Percentiles rank a stretch among this genome's conserved stretches.
Conservation (phyloP, 2,329 filamentous ascomycete species). For the Aspergillus nomiae region DNA sequence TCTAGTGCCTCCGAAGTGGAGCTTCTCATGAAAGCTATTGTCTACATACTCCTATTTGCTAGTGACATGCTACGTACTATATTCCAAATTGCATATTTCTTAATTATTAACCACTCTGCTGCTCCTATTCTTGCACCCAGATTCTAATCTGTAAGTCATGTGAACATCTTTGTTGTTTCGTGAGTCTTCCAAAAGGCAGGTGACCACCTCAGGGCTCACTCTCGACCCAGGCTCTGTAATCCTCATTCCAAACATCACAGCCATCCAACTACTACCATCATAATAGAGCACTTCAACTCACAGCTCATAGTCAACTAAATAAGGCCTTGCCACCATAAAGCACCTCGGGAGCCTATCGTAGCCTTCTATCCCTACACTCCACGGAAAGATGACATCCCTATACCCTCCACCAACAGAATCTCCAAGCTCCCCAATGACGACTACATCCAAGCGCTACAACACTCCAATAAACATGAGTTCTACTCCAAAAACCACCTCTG, state of each 20-base stretch:
- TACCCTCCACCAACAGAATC: not conserved
- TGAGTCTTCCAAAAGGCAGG: not conserved
- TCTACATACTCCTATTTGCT: not conserved
- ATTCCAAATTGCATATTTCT: not conserved
- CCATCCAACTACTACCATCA: not conserved
- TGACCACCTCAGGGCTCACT: not conserved
- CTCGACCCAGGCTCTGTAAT: not conserved
- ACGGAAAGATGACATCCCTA: not conserved
- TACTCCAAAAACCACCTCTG: no score
- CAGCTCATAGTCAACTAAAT: not conserved
- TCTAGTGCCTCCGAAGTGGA: not conserved
- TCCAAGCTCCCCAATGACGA: not conserved
- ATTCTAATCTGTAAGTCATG: not conserved
- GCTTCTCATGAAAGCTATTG: not conserved
- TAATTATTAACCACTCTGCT: not conserved
- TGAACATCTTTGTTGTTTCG: not conserved
- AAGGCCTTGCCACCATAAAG: not conserved
- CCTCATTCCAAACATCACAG: not conserved
- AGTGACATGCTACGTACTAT: not conserved
- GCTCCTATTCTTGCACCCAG: not conserved
- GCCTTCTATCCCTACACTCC: not conserved
- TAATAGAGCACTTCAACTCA: no score
- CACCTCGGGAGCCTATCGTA: not conserved
- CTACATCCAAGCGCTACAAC: not conserved
- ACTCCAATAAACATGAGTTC: no score